Base-by-base conservation (phyloP, 495 filamentous ascomycete genomes). In the Hypomontagnella submonticulosa region DNA sequence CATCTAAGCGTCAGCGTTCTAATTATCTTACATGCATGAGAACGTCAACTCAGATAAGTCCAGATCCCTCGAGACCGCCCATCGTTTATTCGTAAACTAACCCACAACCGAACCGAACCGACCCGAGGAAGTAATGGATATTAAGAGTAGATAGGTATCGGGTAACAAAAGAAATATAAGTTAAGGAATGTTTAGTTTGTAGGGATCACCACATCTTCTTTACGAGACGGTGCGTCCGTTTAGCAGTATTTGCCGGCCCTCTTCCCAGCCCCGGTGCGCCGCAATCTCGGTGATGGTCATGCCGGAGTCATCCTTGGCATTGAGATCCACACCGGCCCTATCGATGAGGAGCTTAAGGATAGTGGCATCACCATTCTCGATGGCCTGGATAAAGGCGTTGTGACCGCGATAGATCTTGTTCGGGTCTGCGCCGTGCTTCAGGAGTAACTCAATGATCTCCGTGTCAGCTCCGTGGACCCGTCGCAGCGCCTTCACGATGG, bases 401-500 rank as follows among this genome's bases (percentile, higher is more conserved):
- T 82, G 83, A 6, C 83, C 82, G 0, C 82, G 80, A 67, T 85
- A 83, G 55, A 82, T 75, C 67, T 79, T 76, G 61, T 85, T 85
- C 36, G 82, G 80, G 54, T 86, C 79, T 5, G 83, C 84, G 27
- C 84, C 84, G 48, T 78, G 74, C 10, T 76, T 73, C 11, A 86
- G 69, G 4, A 86, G 75, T 56, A 84, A 61, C 57, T 81, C 74
- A 9, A 79, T 55, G 36, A 84, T 80, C 60, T 81, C 79, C 0
- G 76, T 73, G 55, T 84, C 82, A 27, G 82, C 73, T 12, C 75
- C 77, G 57, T 79, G 71, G 62, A 74, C 73, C 20, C 82, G 72
- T 2, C 84, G 79, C 5, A 86, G 75, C 6, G 83, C 82, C 49
- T 86, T 85, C 33, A 86, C 79, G 52, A 85, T 76, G 0, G 84